Evolutionary conservation across 2,329 filamentous ascomycete species (phyloP).

Genomic region (Pyrenophora tritici-repentis): DNA sequence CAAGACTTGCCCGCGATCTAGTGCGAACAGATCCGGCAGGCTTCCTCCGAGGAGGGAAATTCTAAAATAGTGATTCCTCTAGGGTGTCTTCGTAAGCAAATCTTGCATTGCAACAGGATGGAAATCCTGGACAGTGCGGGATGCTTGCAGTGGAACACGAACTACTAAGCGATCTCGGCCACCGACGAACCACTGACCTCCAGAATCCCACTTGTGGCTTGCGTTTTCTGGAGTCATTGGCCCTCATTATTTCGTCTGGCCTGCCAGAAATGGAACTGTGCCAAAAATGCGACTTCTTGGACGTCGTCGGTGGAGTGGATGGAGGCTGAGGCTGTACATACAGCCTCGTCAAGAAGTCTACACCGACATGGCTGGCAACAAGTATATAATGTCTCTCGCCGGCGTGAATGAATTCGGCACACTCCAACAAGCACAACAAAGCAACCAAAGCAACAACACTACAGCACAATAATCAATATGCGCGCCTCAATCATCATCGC

Average conservation of each 20-base stretch:
- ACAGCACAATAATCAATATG: slow-evolving; percentile 3
- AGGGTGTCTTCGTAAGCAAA: not conserved
- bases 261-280: not conserved
- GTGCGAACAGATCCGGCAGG: not conserved
- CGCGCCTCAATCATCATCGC: slow-evolving; percentile 3
- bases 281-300: not conserved
- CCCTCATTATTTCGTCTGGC: not conserved
- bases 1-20: not conserved
- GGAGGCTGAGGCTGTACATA: not conserved
- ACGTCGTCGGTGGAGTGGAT: not conserved
- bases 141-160: not conserved
- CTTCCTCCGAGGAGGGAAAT: not conserved
- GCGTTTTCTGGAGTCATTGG: not conserved
- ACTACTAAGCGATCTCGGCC: not conserved
- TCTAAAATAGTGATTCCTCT: too few relatives aligned
- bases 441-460: not conserved
- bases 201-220: not conserved
- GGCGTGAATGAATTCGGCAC: not conserved
- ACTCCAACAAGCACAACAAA: not conserved
- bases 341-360: not conserved
- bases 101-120: not conserved
- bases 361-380: not conserved
- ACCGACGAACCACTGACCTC: not conserved
- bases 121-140: not conserved
- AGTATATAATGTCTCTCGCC: not conserved